Percentiles rank a stretch among this genome's conserved stretches.
Evolutionary conservation across 345 rosid genomes (phyloP).

Genomic region (Syzygium aqueum): DNA sequence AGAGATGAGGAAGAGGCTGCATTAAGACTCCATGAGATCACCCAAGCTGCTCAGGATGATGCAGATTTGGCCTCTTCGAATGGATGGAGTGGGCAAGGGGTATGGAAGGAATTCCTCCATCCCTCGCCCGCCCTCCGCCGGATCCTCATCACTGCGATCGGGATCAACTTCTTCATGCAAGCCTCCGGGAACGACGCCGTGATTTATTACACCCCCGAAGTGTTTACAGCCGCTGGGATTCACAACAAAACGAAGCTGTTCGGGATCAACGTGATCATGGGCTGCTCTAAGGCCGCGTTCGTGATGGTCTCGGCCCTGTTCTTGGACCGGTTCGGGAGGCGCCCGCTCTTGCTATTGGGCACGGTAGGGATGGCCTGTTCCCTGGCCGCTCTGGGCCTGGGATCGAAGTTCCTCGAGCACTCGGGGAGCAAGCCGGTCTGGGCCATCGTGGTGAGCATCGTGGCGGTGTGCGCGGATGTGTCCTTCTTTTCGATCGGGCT

Average conservation of each 20-base stretch:
- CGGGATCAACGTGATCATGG: conserved; percentile 38
- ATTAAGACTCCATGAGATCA: conserved; percentile 24
- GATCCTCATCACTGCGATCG: conserved; percentile 36
- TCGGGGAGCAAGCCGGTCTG: conserved; percentile 1
- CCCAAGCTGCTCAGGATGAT: not conserved
- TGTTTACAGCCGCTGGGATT: conserved; percentile 37
- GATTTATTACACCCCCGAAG: conserved; percentile 47
- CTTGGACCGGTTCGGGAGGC: conserved; percentile 39
- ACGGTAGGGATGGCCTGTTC: conserved; percentile 4
- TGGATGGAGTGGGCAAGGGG: conserved; percentile 20
- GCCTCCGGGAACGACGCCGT: conserved; percentile 56
- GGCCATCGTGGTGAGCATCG: conserved; percentile 5
- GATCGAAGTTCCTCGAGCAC: conserved; percentile 8
- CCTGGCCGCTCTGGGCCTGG: not conserved
- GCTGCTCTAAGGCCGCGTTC: conserved; percentile 32
- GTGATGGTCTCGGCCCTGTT: conserved; percentile 28
- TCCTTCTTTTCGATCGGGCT: conserved; percentile 12
- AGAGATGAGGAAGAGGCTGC: conserved; percentile 30
- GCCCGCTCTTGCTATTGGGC: conserved; percentile 17
- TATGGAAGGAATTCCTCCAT: conserved; percentile 28
- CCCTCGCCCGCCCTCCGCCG: conserved; percentile 29
- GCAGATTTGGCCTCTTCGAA: not conserved
- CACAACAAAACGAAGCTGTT: conserved; percentile 19
- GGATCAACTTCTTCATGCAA: conserved; percentile 61
- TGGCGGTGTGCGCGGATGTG: conserved; percentile 5